phyloP scores from a whole-genome alignment of 2,329 filamentous ascomycete species.

The Diplodia seriata region DNA sequence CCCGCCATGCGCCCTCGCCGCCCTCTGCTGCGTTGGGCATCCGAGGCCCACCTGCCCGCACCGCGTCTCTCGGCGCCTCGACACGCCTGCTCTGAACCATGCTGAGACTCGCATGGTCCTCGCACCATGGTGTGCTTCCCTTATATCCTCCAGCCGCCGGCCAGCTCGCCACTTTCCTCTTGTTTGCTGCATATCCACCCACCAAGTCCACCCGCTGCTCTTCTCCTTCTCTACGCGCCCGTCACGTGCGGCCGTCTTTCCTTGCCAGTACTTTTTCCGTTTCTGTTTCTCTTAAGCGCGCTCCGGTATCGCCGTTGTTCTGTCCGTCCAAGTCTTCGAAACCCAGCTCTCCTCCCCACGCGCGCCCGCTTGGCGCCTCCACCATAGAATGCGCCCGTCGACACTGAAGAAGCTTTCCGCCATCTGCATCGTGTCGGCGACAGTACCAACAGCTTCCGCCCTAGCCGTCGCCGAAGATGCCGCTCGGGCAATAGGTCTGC shows the following conservation, averaged over 20 bases:
- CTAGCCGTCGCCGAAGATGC: conserved; percentile 37
- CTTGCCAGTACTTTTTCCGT: conserved; percentile 20
- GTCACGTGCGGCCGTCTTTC: conserved; percentile 12
- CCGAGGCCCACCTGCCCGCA: conserved; percentile 23
- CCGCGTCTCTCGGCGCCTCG: conserved; percentile 19
- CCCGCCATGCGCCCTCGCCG: conserved; percentile 6
- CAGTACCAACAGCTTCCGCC: conserved; percentile 36
- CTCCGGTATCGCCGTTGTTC: neutral
- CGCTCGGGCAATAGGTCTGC: conserved; percentile 38
- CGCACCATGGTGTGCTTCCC: neutral
- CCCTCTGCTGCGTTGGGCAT: conserved; percentile 20
- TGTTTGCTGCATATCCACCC: conserved; percentile 21
- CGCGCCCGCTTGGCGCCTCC: conserved; percentile 19
- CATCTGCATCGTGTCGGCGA: conserved; percentile 42
- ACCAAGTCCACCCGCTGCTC: conserved; percentile 16
- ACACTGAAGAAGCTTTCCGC: conserved; percentile 45
- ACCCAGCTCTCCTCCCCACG: neutral
- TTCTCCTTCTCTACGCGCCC: conserved; percentile 25
- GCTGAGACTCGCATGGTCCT: conserved; percentile 24
- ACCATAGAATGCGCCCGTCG: conserved; percentile 41
- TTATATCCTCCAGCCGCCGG: conserved; percentile 26
- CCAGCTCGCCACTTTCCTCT: conserved; percentile 21
- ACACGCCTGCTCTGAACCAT: conserved; percentile 18
- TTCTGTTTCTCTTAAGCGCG: conserved; percentile 22
- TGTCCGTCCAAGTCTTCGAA: neutral